Base-by-base conservation (phyloP, 495 filamentous ascomycete species). In the Aspergillus bertholletiae region DNA sequence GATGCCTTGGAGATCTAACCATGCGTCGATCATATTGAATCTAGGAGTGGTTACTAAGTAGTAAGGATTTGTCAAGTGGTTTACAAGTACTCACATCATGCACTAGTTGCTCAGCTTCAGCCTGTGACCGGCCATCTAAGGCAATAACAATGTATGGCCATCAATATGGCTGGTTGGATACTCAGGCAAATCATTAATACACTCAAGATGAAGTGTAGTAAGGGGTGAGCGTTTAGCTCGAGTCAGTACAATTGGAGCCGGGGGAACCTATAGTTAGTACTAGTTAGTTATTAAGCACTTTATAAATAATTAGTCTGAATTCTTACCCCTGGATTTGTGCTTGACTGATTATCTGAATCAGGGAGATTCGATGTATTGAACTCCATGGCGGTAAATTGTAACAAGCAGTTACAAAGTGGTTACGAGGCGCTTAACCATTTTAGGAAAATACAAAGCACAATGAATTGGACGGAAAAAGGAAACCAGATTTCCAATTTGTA, bases 101-200 rank as follows among this genome's bases (percentile, higher is more conserved):
- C 9, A 34, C 30, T 0, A 57, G n/a, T 7, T 44, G 5, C n/a
- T n/a, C n/a, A n/a, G n/a, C n/a, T n/a, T n/a, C n/a, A n/a, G n/a
- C n/a, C n/a, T n/a, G n/a, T n/a, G 44, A 32, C 17, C 32, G 44
- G 0, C 32, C 34, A 12, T 20, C 0, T 21, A 20, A 21, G 13
- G 49, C 2, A 48, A 57, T 20, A 49, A 57, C 34, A 57, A 57
- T 22, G 44, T 34, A 49, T 57, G 49, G 1, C 44, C 44, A 34
- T 49, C 7, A 0, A 49, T 13, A 49, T 53, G 9, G 43, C 3
- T 53, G 12, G 34, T 44, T 43, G 44, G 44, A 49, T 57, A 57
- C 50, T 57, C 49, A 13, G 49, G 49, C 18, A 57, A 27, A 35
- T 57, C 34, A 49, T 53, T 20, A 41, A 49, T 49, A 57, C 49